phyloP scores from a whole-genome alignment of 2,329 filamentous ascomycete species.

The Penicillium freii region DNA sequence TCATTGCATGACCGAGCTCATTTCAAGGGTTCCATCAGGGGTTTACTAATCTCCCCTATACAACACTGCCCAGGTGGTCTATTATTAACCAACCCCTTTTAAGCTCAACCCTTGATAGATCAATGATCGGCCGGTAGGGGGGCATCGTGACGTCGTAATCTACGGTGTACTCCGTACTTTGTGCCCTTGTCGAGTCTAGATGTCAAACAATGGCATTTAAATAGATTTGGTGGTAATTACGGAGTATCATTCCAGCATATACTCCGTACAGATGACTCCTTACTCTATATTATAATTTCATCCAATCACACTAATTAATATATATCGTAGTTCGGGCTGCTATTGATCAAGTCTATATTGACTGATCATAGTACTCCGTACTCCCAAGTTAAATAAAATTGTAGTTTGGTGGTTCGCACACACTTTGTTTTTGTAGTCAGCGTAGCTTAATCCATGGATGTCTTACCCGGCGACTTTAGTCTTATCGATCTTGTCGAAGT shows the following conservation, averaged over 20 bases:
- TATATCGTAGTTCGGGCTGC: background rate
- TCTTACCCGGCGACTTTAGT: background rate
- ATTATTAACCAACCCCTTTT: slow-evolving; percentile 2
- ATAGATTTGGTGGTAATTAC: background rate
- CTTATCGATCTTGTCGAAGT: background rate
- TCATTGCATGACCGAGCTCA: background rate
- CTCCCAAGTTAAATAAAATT: background rate
- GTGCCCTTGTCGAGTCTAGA: background rate
- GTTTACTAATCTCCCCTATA: slow-evolving; percentile 1
- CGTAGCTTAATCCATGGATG: background rate
- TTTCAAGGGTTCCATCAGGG: background rate
- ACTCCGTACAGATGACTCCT: background rate
- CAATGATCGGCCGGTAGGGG: background rate
- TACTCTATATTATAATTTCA: background rate
- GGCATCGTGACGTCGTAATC: background rate
- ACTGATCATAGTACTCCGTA: background rate
- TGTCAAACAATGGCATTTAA: background rate
- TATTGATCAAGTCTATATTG: background rate
- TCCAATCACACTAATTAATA: background rate
- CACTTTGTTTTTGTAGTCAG: too few species aligned
- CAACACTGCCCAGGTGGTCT: background rate
- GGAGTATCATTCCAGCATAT: background rate
- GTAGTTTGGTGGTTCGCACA: background rate
- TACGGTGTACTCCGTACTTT: background rate
- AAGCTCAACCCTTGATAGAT: background rate